phyloP scores from a whole-genome alignment of 441 rosid species.

The Erodium trifolium region DNA sequence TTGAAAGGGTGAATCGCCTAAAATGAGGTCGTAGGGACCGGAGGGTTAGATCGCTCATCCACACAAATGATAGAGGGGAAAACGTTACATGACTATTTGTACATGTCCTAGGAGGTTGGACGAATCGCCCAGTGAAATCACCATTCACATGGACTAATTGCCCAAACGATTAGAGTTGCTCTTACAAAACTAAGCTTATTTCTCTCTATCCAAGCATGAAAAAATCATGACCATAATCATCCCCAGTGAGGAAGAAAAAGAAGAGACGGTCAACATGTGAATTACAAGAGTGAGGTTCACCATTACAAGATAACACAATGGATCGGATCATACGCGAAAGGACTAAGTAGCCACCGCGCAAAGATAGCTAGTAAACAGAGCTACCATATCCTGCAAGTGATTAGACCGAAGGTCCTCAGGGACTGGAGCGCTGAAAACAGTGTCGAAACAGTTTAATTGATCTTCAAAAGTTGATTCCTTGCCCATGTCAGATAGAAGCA shows the following conservation, averaged over 20 bases:
- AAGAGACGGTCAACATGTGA: not conserved
- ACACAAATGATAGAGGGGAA: too few species aligned
- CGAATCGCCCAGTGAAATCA: too few species aligned
- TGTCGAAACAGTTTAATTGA: slow-evolving; percentile 63
- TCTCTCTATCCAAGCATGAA: not conserved
- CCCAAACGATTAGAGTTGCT: too few species aligned
- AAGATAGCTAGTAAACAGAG: slow-evolving; percentile 66
- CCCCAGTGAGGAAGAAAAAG: not conserved
- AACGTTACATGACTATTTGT: too few species aligned
- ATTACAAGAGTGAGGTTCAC: not conserved
- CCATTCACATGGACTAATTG: too few species aligned
- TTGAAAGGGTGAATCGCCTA: too few species aligned
- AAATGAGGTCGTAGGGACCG: too few species aligned
- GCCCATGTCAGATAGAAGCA: slow-evolving; percentile 46
- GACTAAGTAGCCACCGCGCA: slow-evolving; percentile 41
- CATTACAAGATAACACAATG: not conserved
- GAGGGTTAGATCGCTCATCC: too few species aligned
- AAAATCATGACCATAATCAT: too few species aligned
- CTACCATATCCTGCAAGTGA: slow-evolving; percentile 86
- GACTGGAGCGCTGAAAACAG: slow-evolving; percentile 54
- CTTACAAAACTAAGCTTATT: not conserved
- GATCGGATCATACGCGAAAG: not conserved
- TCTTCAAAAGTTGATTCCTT: slow-evolving; percentile 43
- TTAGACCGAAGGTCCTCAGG: slow-evolving; percentile 61
- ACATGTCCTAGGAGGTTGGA: too few species aligned